Percentiles rank a stretch among this genome's conserved stretches.
These are phyloP conservation scores for Talaromyces adpressus DNA, from an alignment of 495 filamentous ascomycete genomes.

Conservation along the genomic window DNA sequence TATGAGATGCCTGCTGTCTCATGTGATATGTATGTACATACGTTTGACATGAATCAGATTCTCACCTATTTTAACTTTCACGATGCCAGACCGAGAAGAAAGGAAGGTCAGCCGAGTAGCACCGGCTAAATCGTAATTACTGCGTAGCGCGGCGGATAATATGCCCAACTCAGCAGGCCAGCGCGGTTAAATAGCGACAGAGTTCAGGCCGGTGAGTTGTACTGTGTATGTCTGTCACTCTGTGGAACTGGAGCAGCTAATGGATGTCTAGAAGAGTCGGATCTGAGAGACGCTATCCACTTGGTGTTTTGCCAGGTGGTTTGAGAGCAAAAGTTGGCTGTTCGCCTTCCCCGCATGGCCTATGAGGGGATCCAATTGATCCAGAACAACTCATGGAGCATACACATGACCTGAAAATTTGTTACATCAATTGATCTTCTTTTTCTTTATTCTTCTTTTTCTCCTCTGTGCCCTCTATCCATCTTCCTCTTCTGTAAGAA, in stretches of 20 bases:
- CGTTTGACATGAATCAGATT: no score
- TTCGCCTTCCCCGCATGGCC: neutral
- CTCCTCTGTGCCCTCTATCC: neutral
- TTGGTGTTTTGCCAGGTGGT: neutral
- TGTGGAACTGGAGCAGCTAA: no score
- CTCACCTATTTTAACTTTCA: no score
- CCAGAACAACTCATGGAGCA: neutral
- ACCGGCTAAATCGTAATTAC: constrained; percentile 1
- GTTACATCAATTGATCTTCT: neutral
- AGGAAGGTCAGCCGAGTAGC: neutral
- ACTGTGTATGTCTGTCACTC: neutral
- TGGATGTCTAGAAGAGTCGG: neutral
- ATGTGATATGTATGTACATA: no score
- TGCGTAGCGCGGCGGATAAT: constrained; percentile 3
- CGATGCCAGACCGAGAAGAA: no score
- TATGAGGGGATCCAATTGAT: neutral
- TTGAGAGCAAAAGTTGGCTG: neutral
- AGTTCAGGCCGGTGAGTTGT: neutral
- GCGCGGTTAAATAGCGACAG: constrained; percentile 2
- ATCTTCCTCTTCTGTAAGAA: neutral
- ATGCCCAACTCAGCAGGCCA: neutral
- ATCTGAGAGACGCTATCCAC: neutral
- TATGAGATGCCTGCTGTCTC: no score
- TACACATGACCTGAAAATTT: constrained; percentile 9
- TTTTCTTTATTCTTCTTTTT: neutral